Percentiles rank a stretch among this genome's conserved stretches.
These are phyloP conservation scores for Pisolithus tinctorius DNA, from an alignment of 768 basidiomycete genomes.

Conservation along the genomic window DNA sequence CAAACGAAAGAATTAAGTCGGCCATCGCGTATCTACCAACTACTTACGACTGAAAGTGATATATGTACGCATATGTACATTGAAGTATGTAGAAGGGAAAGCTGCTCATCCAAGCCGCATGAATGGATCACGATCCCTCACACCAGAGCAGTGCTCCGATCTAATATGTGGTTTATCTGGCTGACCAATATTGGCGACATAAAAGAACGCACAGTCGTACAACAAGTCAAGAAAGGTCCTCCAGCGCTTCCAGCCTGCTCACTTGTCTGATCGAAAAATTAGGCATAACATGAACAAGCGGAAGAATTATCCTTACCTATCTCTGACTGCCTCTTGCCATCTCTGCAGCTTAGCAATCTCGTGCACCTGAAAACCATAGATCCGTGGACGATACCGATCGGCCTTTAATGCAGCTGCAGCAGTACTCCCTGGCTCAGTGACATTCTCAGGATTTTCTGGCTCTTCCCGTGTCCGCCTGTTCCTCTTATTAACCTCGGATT, in stretches of 20 bases:
- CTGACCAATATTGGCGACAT: background rate
- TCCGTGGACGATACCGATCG: slow-evolving; percentile 86
- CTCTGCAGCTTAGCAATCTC: slow-evolving; percentile 89
- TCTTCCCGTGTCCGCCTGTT: slow-evolving; percentile 51
- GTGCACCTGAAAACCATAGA: slow-evolving; percentile 95
- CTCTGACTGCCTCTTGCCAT: slow-evolving; percentile 93
- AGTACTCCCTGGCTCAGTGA: slow-evolving; percentile 68
- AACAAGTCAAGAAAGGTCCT: slow-evolving; percentile 15
- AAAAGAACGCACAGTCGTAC: background rate
- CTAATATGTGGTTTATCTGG: too few relatives aligned
- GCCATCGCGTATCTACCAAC: too few relatives aligned
- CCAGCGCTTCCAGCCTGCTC: slow-evolving; percentile 41
- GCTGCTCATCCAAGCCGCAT: too few relatives aligned
- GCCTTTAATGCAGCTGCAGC: slow-evolving; percentile 81
- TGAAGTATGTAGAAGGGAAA: too few relatives aligned
- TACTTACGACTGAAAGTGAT: too few relatives aligned
- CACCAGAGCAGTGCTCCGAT: too few relatives aligned
- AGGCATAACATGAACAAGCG: background rate
- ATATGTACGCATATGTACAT: too few relatives aligned
- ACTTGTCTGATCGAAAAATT: slow-evolving; percentile 35
- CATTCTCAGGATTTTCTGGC: slow-evolving; percentile 41
- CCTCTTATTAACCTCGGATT: slow-evolving; percentile 29
- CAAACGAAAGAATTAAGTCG: too few relatives aligned
- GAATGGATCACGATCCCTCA: too few relatives aligned
- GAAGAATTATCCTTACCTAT: slow-evolving; percentile 44